A percentile compares a stretch with the other conserved stretches of the same genome.
Evolutionary conservation across 768 basidiomycete genomes (phyloP).

Genomic region (Boletellus sp.): DNA sequence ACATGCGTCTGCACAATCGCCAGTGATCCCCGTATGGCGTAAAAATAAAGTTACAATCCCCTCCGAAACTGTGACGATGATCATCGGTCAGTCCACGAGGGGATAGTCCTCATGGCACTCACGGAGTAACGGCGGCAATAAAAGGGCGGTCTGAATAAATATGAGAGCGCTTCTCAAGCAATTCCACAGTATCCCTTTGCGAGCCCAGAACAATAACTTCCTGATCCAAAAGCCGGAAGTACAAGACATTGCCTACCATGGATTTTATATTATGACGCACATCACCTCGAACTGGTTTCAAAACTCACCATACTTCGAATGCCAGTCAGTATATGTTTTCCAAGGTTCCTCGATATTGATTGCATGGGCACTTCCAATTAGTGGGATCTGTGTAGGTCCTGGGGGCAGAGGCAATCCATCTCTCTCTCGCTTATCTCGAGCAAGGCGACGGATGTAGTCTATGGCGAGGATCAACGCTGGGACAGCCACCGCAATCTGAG

Average conservation of each 20-base stretch:
- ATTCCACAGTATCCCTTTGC: conserved; percentile 37
- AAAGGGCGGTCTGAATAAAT: conserved; percentile 49
- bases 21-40: not conserved
- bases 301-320: not conserved
- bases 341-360: conserved; percentile 2
- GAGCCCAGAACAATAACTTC: conserved; percentile 43
- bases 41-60: not conserved
- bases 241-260: conserved; percentile 39
- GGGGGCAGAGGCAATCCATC: conserved; percentile 4
- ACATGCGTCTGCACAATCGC: not conserved
- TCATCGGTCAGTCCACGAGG: not conserved
- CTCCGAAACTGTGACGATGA: not conserved
- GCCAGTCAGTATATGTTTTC: conserved; percentile 7
- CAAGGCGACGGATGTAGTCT: not conserved
- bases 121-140: conserved; percentile 9
- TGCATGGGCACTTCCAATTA: not conserved
- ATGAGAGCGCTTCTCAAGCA: conserved; percentile 42
- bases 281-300: not conserved
- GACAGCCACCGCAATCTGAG: not conserved
- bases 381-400: conserved; percentile 1
- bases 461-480: not conserved
- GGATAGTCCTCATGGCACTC: not conserved
- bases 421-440: not conserved
- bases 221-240: conserved; percentile 43
- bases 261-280: not conserved